phyloP scores from a whole-genome alignment of 1,284 basidiomycete genomes.

The Ceratobasidium papillatum region DNA sequence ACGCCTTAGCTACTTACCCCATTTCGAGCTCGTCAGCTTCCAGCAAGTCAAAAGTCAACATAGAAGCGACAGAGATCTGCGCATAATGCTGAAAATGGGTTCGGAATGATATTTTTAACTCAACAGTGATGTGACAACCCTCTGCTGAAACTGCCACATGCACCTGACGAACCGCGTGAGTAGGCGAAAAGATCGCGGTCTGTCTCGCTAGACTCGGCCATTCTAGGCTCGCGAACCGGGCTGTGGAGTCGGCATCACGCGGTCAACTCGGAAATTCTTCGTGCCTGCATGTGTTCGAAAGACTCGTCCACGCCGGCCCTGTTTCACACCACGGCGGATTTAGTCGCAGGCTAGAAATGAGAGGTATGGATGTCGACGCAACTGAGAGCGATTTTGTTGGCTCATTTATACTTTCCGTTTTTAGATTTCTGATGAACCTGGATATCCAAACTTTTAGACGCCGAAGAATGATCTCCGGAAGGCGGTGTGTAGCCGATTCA shows the following conservation, averaged over 20 bases:
- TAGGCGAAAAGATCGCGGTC: neutral
- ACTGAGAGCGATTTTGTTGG: slow-evolving; percentile 13
- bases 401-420: neutral
- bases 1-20: no score
- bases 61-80: no score
- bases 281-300: neutral
- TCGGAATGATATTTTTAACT: neutral
- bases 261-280: slow-evolving; percentile 21
- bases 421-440: slow-evolving; percentile 18
- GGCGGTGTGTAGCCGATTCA: slow-evolving; percentile 2
- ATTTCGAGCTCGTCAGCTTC: neutral
- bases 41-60: neutral
- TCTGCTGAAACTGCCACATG: neutral
- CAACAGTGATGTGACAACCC: neutral
- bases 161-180: slow-evolving; percentile 16
- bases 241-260: slow-evolving; percentile 13
- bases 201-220: slow-evolving; percentile 2
- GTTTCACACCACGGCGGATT: neutral
- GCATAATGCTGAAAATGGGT: no score
- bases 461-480: slow-evolving; percentile 27
- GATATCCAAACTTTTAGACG: neutral
- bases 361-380: slow-evolving; percentile 5
- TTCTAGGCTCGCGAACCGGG: slow-evolving; percentile 13
- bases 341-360: neutral
- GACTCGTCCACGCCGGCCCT: neutral